Evolutionary conservation across 257 asterid species (phyloP).

Genomic region (Nicotiana benthamiana): DNA sequence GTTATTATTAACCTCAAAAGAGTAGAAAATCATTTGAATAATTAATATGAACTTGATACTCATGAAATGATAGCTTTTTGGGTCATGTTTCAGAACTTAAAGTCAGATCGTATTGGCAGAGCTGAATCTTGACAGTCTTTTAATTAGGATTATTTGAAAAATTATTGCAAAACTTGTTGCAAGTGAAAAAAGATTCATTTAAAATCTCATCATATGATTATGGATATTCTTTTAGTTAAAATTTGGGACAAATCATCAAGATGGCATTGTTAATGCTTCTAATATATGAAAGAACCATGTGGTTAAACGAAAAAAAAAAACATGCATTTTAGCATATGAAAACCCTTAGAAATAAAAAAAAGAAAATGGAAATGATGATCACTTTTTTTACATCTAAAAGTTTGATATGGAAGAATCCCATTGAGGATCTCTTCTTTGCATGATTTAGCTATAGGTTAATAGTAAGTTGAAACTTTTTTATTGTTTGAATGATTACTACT

Average conservation of each 20-base stretch:
- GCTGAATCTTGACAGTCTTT: neutral
- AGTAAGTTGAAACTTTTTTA: conserved; percentile 51
- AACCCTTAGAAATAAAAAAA: conserved; percentile 10
- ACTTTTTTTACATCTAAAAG: conserved; percentile 14
- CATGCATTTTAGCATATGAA: conserved; percentile 10
- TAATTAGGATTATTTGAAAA: neutral
- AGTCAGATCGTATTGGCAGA: neutral
- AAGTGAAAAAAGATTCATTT: neutral
- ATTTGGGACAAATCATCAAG: neutral
- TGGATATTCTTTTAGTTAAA: neutral
- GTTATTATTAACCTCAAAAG: neutral
- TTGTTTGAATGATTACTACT: conserved; percentile 51
- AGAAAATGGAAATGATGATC: conserved; percentile 9
- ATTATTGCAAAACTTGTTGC: conserved; percentile 3
- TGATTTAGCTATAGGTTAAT: conserved; percentile 52
- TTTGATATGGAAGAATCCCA: conserved; percentile 35
- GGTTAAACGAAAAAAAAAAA: neutral
- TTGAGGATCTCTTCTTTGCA: conserved; percentile 38
- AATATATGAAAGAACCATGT: neutral
- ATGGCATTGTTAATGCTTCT: neutral
- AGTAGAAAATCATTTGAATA: neutral
- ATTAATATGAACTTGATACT: neutral
- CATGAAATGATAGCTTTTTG: neutral
- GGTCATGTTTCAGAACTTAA: neutral
- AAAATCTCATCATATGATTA: neutral